Conservation (phyloP, 768 basidiomycete species). For the Imleria badia region DNA sequence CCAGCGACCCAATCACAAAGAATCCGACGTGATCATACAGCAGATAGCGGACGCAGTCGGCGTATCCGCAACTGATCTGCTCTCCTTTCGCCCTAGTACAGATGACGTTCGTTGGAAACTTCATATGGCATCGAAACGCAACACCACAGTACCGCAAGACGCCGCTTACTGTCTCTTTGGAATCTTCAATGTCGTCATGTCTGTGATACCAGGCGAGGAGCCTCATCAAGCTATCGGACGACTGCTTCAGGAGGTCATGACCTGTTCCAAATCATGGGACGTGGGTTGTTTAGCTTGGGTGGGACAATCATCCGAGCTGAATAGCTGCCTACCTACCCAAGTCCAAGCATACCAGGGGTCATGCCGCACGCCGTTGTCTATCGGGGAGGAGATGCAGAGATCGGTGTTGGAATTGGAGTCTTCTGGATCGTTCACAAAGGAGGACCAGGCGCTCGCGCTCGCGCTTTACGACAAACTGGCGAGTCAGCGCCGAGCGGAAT, state of each 20-base stretch:
- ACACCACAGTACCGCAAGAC: background rate
- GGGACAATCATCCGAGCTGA: background rate
- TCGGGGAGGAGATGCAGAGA: background rate
- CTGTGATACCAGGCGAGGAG: conserved; percentile 1
- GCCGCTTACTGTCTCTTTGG: conserved; percentile 7
- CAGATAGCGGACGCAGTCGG: background rate
- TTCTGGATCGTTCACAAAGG: background rate
- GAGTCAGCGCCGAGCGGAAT: background rate
- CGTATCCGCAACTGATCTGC: background rate
- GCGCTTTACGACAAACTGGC: background rate
- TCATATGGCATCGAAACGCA: conserved; percentile 5
- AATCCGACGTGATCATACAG: background rate
- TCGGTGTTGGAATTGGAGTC: background rate
- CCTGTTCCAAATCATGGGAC: conserved; percentile 2
- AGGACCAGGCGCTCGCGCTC: background rate
- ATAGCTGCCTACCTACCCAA: background rate
- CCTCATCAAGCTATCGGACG: conserved; percentile 2
- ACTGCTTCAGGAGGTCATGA: conserved; percentile 2
- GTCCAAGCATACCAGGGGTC: background rate
- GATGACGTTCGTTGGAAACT: conserved; percentile 6
- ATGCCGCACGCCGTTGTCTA: background rate
- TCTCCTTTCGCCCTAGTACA: background rate
- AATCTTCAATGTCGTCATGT: background rate
- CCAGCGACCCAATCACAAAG: conserved; percentile 1
- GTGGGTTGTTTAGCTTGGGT: conserved; percentile 3